Evolutionary conservation across 225 moss, liverwort and hornwort species (phyloP).

Genomic region (Marchantia paleacea): DNA sequence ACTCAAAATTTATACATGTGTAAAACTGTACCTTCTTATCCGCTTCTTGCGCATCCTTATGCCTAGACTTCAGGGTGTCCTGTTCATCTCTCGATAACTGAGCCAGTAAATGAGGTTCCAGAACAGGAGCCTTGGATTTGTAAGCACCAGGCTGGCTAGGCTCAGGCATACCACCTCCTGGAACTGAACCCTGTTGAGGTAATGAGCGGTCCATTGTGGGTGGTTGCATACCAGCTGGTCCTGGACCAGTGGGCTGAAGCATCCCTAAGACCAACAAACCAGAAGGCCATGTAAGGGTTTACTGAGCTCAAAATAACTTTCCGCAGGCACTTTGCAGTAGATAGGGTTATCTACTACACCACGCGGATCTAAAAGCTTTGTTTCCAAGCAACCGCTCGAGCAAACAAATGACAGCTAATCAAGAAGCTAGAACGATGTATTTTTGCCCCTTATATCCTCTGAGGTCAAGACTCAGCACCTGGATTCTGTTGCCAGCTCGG

Average conservation of each 20-base stretch:
- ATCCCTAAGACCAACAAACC: constrained; percentile 31
- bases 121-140: constrained; percentile 74
- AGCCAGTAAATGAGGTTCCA: constrained; percentile 70
- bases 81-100: constrained; percentile 88
- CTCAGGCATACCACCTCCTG: constrained; percentile 28
- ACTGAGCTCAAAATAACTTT: background rate
- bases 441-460: background rate
- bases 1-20: background rate
- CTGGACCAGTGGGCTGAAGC: constrained; percentile 38
- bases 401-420: background rate
- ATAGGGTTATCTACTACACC: no score
- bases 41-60: constrained; percentile 91
- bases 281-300: background rate
- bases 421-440: background rate
- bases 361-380: no score
- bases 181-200: constrained; percentile 18
- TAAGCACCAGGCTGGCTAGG: constrained; percentile 38
- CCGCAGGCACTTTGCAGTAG: background rate
- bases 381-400: background rate
- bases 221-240: constrained; percentile 6
- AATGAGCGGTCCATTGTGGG: constrained; percentile 20
- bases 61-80: constrained; percentile 91
- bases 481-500: constrained; percentile 72
- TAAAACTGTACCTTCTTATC: constrained; percentile 72
- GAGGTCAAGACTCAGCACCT: constrained; percentile 31